phyloP scores from a whole-genome alignment of 345 rosid species.

The Gossypium australe region DNA sequence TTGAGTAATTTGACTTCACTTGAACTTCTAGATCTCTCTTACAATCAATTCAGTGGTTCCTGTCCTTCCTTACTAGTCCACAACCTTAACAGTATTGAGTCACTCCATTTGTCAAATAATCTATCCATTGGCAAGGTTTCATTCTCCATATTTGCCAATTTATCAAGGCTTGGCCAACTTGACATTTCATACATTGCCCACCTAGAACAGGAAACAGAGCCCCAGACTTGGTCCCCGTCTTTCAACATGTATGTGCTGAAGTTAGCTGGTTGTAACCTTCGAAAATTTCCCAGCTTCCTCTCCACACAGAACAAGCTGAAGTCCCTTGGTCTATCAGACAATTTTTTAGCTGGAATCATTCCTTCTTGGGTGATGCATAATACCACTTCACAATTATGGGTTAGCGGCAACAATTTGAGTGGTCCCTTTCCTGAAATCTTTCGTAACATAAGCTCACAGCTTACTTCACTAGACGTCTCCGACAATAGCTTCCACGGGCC shows the following conservation, averaged over 20 bases:
- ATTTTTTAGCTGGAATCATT: not conserved
- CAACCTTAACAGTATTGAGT: conserved; percentile 10
- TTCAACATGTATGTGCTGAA: not conserved
- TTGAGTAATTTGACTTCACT: no score
- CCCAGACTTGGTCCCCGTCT: conserved; percentile 10
- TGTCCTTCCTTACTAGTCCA: not conserved
- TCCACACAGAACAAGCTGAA: conserved; percentile 1
- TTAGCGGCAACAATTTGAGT: conserved; percentile 9
- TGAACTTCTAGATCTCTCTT: no score
- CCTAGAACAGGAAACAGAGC: not conserved
- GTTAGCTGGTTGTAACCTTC: conserved; percentile 11
- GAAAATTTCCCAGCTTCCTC: conserved; percentile 1
- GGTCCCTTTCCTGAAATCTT: conserved; percentile 2
- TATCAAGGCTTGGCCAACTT: conserved; percentile 3
- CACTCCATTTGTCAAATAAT: not conserved
- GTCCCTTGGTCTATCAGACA: conserved; percentile 5
- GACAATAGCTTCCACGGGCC: not conserved
- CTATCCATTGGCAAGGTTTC: not conserved
- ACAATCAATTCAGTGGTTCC: no score
- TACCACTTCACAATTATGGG: not conserved
- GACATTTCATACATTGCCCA: conserved; percentile 5
- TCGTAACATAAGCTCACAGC: conserved; percentile 5
- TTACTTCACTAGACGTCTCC: conserved; percentile 4
- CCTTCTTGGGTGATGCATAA: conserved; percentile 16
- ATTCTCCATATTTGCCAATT: conserved; percentile 14